Base-by-base conservation (phyloP, 306 rosid species). In the Arachis stenosperma region DNA sequence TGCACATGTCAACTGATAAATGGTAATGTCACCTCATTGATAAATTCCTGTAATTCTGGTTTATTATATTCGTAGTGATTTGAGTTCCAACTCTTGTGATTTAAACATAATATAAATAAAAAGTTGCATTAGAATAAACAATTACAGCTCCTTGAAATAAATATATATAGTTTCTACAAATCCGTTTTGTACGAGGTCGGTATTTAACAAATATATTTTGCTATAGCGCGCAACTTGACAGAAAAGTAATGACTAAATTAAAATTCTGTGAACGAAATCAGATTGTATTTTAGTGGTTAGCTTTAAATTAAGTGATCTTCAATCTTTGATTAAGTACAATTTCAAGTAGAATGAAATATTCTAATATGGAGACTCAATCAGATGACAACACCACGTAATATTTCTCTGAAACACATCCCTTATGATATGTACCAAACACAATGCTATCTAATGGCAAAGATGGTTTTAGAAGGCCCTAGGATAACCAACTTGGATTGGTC, bases 151-250 rank as follows among this genome's bases (percentile, higher is more conserved):
- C 27, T 22, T 22, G 27, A 22, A 22, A 22, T 22, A 22, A 22
- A 22, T 22, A 22, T 22, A 22, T 22, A 22, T 22, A 22, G 27
- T 22, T 22, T 22, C 37, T 33, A 33, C 37, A 33, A 33, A 4
- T 4, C 51, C 11, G 4, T 46, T 9, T 78, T 79, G 69, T 63
- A 39, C 14, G 61, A 70, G 70, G 86, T 84, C 84, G 91, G 90
- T 81, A 47, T 61, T 82, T 81, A 83, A 74, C 67, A 79, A 57
- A 42, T 67, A 22, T 40, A 27, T 41, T 56, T 7, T 44, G 27
- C 8, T 1, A 17, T 22, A 27, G 1, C 27, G 27, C 27, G 48
- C 52, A 58, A 50, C 37, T 77, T 54, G 85, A 67, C 70, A 47
- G 54, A 6, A 52, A 11, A 44, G 43, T 17, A 64, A 36, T 14